Conservation (phyloP, 495 filamentous ascomycete genomes). For the Sabuloglossum arenarium region DNA sequence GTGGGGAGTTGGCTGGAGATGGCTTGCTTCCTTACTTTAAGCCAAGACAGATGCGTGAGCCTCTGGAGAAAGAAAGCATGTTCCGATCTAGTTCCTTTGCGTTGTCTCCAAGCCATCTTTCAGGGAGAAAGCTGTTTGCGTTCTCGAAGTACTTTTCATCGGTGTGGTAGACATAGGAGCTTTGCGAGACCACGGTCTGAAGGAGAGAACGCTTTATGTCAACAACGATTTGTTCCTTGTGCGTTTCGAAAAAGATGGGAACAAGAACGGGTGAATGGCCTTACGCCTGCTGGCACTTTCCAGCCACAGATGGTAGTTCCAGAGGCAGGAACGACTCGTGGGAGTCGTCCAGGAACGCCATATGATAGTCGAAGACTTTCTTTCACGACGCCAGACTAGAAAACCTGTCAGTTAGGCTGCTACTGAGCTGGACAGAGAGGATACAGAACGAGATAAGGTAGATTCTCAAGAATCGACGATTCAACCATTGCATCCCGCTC, state of each 20-base stretch:
- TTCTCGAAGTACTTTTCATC: neutral
- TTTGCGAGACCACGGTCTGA: neutral
- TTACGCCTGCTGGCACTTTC: neutral
- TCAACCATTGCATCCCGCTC: constrained; percentile 4
- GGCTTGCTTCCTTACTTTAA: constrained; percentile 1
- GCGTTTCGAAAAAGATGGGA: too few relatives aligned
- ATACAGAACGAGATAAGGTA: constrained; percentile 14
- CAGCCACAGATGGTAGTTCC: neutral
- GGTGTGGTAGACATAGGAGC: neutral
- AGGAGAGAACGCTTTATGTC: too few relatives aligned
- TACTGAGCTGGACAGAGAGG: neutral
- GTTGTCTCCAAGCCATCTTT: neutral
- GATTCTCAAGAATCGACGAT: constrained; percentile 13
- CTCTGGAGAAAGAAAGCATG: constrained; percentile 9
- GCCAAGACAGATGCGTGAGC: constrained; percentile 10
- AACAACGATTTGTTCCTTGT: too few relatives aligned
- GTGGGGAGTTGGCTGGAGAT: neutral
- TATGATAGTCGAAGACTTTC: constrained; percentile 6
- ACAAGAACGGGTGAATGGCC: too few relatives aligned
- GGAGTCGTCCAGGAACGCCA: constrained; percentile 3
- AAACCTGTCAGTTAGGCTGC: neutral
- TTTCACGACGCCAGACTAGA: constrained; percentile 4
- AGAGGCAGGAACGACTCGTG: neutral
- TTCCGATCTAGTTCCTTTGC: constrained; percentile 6
- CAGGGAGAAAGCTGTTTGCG: neutral